Base-by-base conservation (phyloP, 805 yeast genomes). In the Nakazawaea ishiwadae region DNA sequence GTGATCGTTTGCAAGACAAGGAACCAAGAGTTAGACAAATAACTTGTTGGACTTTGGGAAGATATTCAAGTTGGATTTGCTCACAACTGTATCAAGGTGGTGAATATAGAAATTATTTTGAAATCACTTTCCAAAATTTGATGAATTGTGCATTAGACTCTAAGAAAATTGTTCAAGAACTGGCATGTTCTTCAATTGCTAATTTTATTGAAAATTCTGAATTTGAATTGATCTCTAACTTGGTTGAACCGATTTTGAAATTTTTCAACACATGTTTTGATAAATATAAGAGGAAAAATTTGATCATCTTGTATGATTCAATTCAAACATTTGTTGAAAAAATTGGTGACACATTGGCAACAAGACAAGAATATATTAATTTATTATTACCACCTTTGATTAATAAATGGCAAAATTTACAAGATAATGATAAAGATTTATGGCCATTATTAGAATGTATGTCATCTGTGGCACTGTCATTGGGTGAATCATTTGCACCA, bases 371-470 rank as follows among this genome's bases (percentile, higher is more conserved):
- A 18, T 79, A 76, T 43, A 70, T 87, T 47, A 69, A 77, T 41
- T 55, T 73, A 1, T 63, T 93, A 15, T 65, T 93, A 50, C 96
- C 96, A 4, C 95, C 96, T 19, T 68, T 93, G 44, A 74, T 91
- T 37, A 69, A 65, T 11, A 84, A 86, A 61, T 93, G 99, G 99
- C 79, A 81, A 43, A 51, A 60, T 30, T 61, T 89, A 38, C 65
- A 68, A 12, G 96, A 93, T 56, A 79, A 79, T 42, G 97, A 91
- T 58, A 75, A 77, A 41, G 96, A 81, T 51, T 62, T 91, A 49
- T 88, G 97, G 91, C 95, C 97, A 5, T 68, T 93, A 48, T 65
- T 93, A 45, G 98, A 91, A 60, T 90, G 98, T 62, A 74, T 93
- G 76, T 86, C 96, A 4, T 78, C 89, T 15, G 84, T 93, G 26